phyloP scores from a whole-genome alignment of 1,139 yeast species.

The Spathaspora jeffriesii region DNA sequence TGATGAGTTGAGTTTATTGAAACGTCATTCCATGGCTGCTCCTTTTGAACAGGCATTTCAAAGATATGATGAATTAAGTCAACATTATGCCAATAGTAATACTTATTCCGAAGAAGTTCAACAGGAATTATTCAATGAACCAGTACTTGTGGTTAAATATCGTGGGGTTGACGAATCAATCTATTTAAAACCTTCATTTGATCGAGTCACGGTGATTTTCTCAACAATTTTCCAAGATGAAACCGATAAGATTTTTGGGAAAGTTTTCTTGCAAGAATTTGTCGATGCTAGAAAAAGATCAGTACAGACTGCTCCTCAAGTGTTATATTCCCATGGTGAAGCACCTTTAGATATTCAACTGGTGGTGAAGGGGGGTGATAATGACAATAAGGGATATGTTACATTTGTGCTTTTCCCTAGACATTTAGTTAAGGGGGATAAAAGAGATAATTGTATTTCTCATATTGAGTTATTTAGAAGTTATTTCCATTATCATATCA shows the following conservation, averaged over 20 bases:
- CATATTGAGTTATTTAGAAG: constrained; percentile 92
- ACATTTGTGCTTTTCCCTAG: constrained; percentile 78
- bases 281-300: constrained; percentile 95
- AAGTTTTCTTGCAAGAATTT: constrained; percentile 94
- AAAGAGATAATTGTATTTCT: constrained; percentile 81
- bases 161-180: constrained; percentile 88
- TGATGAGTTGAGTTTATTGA: constrained; percentile 68
- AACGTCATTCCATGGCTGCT: constrained; percentile 88
- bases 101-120: constrained; percentile 54
- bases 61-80: constrained; percentile 72
- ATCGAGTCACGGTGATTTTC: constrained; percentile 94
- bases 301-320: constrained; percentile 98
- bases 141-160: constrained; percentile 76
- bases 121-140: constrained; percentile 49
- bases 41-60: constrained; percentile 88
- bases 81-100: constrained; percentile 46
- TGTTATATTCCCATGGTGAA: constrained; percentile 82
- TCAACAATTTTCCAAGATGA: constrained; percentile 96
- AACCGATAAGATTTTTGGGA: constrained; percentile 93
- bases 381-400: constrained; percentile 68
- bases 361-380: constrained; percentile 30
- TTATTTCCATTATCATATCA: constrained; percentile 97
- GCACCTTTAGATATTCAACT: constrained; percentile 85
- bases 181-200: constrained; percentile 89
- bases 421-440: constrained; percentile 68